Base-by-base conservation (phyloP, 1,284 basidiomycete genomes). In the Malassezia slooffiae region DNA sequence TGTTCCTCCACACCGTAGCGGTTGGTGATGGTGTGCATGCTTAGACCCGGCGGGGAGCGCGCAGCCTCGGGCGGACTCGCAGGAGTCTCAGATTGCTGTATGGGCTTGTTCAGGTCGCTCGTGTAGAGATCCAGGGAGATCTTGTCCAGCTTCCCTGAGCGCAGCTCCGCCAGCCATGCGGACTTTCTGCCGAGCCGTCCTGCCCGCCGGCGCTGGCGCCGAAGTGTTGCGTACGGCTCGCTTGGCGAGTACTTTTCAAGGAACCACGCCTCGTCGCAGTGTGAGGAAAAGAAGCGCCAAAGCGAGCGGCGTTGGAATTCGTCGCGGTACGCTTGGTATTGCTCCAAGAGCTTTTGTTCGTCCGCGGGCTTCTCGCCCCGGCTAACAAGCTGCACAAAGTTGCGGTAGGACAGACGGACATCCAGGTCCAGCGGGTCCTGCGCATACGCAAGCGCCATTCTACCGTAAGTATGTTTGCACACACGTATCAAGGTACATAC, bases 191-290 rank as follows among this genome's bases (percentile, higher is more conserved):
- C 62, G 11, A 38, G 24, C 17, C 63, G 43, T 17, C 58, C 63
- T 3, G 43, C 36, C 19, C 47, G 50, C 42, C 56, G 56, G 15
- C 62, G 50, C 27, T 38, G 26, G 13, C 34, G 40, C 4, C 62
- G 35, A 12, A 42, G 52, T 6, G n/a, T 28, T 21, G 51, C 48
- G 30, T 47, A 53, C 1, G 50, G 51, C 17, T 54, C 45, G 15
- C 34, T 35, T 5, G 54, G 41, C 4, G 49, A 52, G 39, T 65
- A 67, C 42, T 62, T 62, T 34, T 67, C 64, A 28, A 45, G 46
- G 46, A 67, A 67, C 58, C 62, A 67, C 11, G 50, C 51, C 23
- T 56, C 53, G 28, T 59, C 39, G 11, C 46, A 49, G 23, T 60
- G 51, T 22, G 54, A 47, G n/a, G 58, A 45, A 23, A 58, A 67